Evolutionary conservation across 2,329 filamentous ascomycete genomes (phyloP), one percentile per base, ranked within the genome.

Genomic region (Bertia moriformis): DNA sequence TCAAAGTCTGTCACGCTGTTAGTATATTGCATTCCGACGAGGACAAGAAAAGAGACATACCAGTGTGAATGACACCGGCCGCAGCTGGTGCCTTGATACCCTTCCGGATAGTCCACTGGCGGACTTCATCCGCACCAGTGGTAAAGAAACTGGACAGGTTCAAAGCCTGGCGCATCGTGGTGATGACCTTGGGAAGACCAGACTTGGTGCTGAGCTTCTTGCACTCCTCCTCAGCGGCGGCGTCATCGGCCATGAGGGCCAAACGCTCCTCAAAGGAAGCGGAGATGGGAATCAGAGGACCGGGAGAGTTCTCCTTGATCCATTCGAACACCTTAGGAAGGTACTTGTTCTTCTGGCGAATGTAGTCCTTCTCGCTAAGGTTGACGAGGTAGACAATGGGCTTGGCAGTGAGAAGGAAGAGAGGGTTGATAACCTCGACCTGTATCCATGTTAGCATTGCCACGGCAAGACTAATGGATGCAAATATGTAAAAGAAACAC

Each of bases 261-360:
- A 98, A 69, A 45, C 91, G 85, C 60, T 96, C 88, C 66, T 98
- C 93, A 49, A 93, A 89, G 24, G 73, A 79, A 41, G 95, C 83
- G 1, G 91, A 96, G 52, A 98, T 79, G 44, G 89, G 91, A 42
- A 98, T 85, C 53, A 96, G 80, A 39, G 88, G 84, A 42, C 86
- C 87, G 39, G 77, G 61, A 4, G 88, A 84, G 59, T 98, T 73
- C 58, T 83, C 75, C 67, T 96, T 93, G 61, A 95, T 78, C 91
- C 91, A 98, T 58, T 91, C 83, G 43, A 83, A 85, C 49, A 96
- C 80, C 67, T 89, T 91, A 48, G 83, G 75, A 41, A 98, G 75
- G 65, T 98, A 78, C 78, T 98, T 98, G 76, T 98, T 98, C 82
- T 96, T 98, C 69, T 96, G 91, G 54, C 91, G 83, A 55, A 95